Evolutionary conservation across 176 grass and related monocot species (phyloP).

Genomic region (Sorghum bicolor): Sorghum_bicolor_NCBIv3 NC_012878.2:6363001-6363500

Average conservation of each 20-base stretch:
- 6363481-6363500: slow-evolving; percentile 14
- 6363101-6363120: background rate
- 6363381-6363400: slow-evolving; percentile 29
- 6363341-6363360: slow-evolving; percentile 56
- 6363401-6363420: slow-evolving; percentile 36
- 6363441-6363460: background rate
- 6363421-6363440: background rate
- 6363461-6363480: slow-evolving; percentile 16
- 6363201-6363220: slow-evolving; percentile 37
- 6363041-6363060: slow-evolving; percentile 43
- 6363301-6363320: slow-evolving; percentile 36
- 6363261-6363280: background rate
- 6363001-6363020: slow-evolving; percentile 30
- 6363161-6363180: slow-evolving; percentile 40
- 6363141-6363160: slow-evolving; percentile 44
- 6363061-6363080: slow-evolving; percentile 50
- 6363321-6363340: slow-evolving; percentile 25
- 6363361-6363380: slow-evolving; percentile 40
- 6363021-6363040: slow-evolving; percentile 39
- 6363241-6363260: slow-evolving; percentile 18
- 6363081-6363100: slow-evolving; percentile 14
- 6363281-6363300: slow-evolving; percentile 6
- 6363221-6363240: slow-evolving; percentile 13
- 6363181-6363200: slow-evolving; percentile 23
- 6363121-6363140: slow-evolving; percentile 18